phyloP scores from a whole-genome alignment of 116 monocot species.

The Papilionanthe hybrid region DNA sequence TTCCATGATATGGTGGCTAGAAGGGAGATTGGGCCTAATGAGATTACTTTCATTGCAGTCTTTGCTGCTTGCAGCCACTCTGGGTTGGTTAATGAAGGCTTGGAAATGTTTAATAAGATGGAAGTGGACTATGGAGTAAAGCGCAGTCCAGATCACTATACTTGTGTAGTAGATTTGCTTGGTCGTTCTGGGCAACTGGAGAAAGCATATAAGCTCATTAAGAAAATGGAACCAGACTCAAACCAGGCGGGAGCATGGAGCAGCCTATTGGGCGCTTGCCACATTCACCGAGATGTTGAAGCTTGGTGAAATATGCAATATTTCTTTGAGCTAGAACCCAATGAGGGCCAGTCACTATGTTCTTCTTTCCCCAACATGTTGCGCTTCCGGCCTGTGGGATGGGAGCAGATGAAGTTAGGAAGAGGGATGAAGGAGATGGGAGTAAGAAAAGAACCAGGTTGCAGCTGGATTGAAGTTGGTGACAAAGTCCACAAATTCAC shows the following conservation, averaged over 20 bases:
- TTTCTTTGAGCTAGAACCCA: constrained; percentile 70
- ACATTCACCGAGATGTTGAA: constrained; percentile 42
- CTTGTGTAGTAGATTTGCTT: constrained; percentile 76
- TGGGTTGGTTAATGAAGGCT: constrained; percentile 63
- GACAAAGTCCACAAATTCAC: constrained; percentile 60
- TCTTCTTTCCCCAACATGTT: constrained; percentile 75
- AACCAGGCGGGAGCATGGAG: constrained; percentile 68
- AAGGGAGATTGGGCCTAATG: constrained; percentile 55
- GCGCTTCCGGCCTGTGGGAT: constrained; percentile 58
- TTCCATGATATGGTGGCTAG: constrained; percentile 48
- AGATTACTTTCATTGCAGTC: constrained; percentile 67
- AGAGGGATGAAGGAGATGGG: constrained; percentile 63
- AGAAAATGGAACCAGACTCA: constrained; percentile 31
- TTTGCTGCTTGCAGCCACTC: constrained; percentile 90
- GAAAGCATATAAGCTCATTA: constrained; percentile 52
- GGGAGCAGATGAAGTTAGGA: constrained; percentile 60
- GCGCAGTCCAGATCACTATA: constrained; percentile 62
- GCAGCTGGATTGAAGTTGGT: constrained; percentile 76
- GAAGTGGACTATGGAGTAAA: constrained; percentile 32
- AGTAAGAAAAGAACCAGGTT: constrained; percentile 78
- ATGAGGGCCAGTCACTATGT: constrained; percentile 82
- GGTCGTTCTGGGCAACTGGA: constrained; percentile 64
- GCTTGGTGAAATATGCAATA: constrained; percentile 57
- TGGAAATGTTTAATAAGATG: constrained; percentile 57
- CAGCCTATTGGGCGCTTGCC: constrained; percentile 81